Conservation (phyloP, 352 stramenopile species). For the Phytophthora idaei region DNA sequence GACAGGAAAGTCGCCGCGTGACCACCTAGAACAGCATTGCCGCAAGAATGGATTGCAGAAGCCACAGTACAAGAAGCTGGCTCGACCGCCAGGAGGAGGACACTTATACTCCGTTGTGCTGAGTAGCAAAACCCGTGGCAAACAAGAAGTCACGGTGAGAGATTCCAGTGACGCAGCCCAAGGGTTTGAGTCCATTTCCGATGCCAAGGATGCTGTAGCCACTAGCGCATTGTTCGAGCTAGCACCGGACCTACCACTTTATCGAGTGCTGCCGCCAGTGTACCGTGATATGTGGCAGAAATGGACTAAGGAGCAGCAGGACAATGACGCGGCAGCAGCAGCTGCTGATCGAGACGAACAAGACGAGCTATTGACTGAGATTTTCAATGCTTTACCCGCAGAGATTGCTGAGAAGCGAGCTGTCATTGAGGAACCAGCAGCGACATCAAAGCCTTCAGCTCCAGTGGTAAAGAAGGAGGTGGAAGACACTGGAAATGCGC, state of each 20-base stretch:
- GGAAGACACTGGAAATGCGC: constrained; percentile 4
- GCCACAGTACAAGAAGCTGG: constrained; percentile 78
- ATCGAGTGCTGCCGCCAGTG: constrained; percentile 87
- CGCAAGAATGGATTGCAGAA: constrained; percentile 83
- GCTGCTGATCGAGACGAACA: constrained; percentile 54
- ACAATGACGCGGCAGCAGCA: constrained; percentile 37
- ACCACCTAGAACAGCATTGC: constrained; percentile 90
- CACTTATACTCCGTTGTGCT: constrained; percentile 66
- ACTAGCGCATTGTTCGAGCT: constrained; percentile 90
- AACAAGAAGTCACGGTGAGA: constrained; percentile 47
- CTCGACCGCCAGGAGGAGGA: constrained; percentile 20
- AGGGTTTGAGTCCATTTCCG: constrained; percentile 67
- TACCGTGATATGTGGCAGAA: constrained; percentile 90
- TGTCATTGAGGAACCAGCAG: constrained; percentile 19
- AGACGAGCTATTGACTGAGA: constrained; percentile 55
- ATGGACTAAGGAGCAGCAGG: constrained; percentile 58
- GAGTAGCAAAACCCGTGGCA: constrained; percentile 45
- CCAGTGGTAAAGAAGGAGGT: constrained; percentile 7
- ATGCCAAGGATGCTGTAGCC: constrained; percentile 79
- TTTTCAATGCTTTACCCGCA: constrained; percentile 52
- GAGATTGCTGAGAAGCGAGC: constrained; percentile 55
- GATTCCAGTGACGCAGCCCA: constrained; percentile 41
- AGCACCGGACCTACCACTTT: constrained; percentile 82
- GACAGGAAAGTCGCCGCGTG: constrained; percentile 86
- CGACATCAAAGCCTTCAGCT: neutral